Evolutionary conservation across 2,329 filamentous ascomycete genomes (phyloP), one percentile per base, ranked within the genome.

Genomic region (Xylaria sp.): DNA sequence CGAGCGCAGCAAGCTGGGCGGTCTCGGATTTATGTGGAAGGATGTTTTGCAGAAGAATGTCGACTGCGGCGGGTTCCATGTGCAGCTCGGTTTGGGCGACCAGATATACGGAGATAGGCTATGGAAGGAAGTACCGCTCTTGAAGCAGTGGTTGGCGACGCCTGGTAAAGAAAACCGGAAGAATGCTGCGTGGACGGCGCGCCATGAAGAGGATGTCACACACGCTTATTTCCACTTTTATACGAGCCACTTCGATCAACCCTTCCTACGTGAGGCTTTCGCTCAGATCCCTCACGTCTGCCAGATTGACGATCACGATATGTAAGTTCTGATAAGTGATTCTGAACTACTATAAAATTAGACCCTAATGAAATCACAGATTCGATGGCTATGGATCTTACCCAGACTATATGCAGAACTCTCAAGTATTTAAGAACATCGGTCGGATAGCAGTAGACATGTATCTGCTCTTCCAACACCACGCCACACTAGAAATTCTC

Each of bases 181-280:
- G 83, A 97, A 91, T 74, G 91, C 94, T 0, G 87, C 91, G 52
- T 99, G 96, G 96, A 97, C 94, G 8, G 94, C 95, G 3, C 91
- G 94, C 59, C 93, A 98, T 75, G 94, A 99, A 78, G 95, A 99
- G 77, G 96, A 99, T 77, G 94, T 97, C 20, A 91, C 92, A 1
- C 94, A 98, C 81, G 94, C 96, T 8, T 99, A 97, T 83, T 99
- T 99, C 81, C 96, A 99, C 80, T 99, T 97, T 80, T 99, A 99
- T 79, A 97, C 94, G 1, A 97, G 94, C 74, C 95, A 98, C 80
- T 98, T 99, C 79, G 96, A 99, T 78, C 96, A 99, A 81, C 94
- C 95, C 7, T 95, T 97, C 80, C 81, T 99, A 73, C 86, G 96
- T 69, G 96, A 99, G 81, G 94, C 95, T 0, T 99, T 97, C 83